Evolutionary conservation across 2,329 filamentous ascomycete species (phyloP).

Genomic region (Pleurostoma richardsiae): DNA sequence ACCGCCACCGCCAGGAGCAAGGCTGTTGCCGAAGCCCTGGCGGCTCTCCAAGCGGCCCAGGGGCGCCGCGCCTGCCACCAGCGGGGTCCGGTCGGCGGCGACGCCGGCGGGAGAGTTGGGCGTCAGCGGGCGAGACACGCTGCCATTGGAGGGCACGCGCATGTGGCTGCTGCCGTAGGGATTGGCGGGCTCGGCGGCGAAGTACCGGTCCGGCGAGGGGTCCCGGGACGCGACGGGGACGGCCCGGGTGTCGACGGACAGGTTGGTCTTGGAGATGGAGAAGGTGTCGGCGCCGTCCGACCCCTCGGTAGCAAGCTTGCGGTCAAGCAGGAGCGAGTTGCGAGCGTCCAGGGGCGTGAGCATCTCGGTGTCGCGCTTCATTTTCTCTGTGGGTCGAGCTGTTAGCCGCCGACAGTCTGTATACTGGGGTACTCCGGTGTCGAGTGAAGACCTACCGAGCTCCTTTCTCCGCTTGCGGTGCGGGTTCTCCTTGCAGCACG

Average conservation of each 20-base stretch:
- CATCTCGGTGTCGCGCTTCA: constrained; percentile 70
- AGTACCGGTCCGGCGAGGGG: constrained; percentile 26
- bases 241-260: constrained; percentile 22
- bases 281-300: constrained; percentile 32
- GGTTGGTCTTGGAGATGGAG: constrained; percentile 32
- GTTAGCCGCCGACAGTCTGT: constrained; percentile 15
- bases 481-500: constrained; percentile 81
- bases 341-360: constrained; percentile 84
- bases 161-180: constrained; percentile 15
- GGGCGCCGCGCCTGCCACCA: neutral
- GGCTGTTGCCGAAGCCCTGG: neutral
- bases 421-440: neutral
- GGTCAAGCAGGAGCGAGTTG: constrained; percentile 76
- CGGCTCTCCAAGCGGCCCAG: neutral
- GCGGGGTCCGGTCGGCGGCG: neutral
- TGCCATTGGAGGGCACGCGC: constrained; percentile 10
- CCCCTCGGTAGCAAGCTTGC: constrained; percentile 21
- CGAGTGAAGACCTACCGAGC: constrained; percentile 60
- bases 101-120: constrained; percentile 19
- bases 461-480: constrained; percentile 86
- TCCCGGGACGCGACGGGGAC: constrained; percentile 14
- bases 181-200: constrained; percentile 16
- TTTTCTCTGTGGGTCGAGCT: constrained; percentile 57
- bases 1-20: too few species aligned
- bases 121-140: constrained; percentile 30